Evolutionary conservation across 163 green algal genomes (phyloP).

Genomic region (Scenedesmus sp.): DNA sequence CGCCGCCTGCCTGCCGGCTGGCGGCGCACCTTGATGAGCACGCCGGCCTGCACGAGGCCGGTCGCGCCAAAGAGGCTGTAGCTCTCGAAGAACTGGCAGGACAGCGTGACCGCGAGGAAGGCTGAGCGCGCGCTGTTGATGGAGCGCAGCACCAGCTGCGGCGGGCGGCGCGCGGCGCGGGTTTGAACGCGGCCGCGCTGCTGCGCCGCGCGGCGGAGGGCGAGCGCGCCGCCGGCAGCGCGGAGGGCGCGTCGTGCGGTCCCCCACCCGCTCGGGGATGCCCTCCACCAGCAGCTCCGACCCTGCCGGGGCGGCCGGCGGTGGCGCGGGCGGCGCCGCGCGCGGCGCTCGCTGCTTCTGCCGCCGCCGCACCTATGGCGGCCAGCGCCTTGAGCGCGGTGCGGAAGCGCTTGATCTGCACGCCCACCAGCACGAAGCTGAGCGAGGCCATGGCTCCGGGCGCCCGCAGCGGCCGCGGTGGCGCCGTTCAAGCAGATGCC

Average conservation of each 20-base stretch:
- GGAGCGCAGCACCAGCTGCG: slow-evolving; percentile 73
- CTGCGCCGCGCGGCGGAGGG: too few relatives aligned
- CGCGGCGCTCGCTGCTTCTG: neutral
- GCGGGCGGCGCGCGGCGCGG: too few relatives aligned
- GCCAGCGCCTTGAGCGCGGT: slow-evolving; percentile 18
- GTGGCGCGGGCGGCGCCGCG: too few relatives aligned
- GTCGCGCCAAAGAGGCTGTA: slow-evolving; percentile 66
- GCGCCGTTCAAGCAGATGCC: too few relatives aligned
- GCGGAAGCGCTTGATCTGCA: slow-evolving; percentile 29
- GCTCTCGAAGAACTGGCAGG: slow-evolving; percentile 74
- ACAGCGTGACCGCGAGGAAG: slow-evolving; percentile 70
- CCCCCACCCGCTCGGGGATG: slow-evolving; percentile 39
- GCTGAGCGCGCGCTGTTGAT: slow-evolving; percentile 79
- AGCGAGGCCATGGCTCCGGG: too few relatives aligned
- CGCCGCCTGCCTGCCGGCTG: too few relatives aligned
- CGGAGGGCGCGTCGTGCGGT: too few relatives aligned
- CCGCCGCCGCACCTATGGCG: slow-evolving; percentile 18
- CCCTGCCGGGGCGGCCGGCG: slow-evolving; percentile 8
- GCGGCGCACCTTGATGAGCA: slow-evolving; percentile 69
- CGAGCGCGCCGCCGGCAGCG: too few relatives aligned
- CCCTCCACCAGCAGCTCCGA: slow-evolving; percentile 44
- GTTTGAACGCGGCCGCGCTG: neutral
- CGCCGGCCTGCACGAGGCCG: slow-evolving; percentile 65
- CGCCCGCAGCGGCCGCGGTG: too few relatives aligned
- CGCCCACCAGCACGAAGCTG: slow-evolving; percentile 23